A percentile compares a stretch with the other conserved stretches of the same genome.
Evolutionary conservation across 2,329 filamentous ascomycete genomes (phyloP).

Genomic region (Penicillium rolfsii): DNA sequence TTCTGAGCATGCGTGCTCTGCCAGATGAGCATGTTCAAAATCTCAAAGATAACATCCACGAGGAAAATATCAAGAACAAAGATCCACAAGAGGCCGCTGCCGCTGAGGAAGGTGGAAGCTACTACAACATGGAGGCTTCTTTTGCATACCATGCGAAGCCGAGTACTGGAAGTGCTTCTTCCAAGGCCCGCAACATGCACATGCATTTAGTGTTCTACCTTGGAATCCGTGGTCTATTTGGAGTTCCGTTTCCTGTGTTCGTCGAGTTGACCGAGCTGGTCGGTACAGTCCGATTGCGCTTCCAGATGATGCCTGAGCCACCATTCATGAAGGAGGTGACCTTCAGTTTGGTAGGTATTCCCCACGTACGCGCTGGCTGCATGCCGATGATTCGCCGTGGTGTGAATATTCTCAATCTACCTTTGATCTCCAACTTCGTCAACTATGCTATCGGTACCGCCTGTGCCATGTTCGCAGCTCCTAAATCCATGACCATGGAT

Average conservation of each 20-base stretch:
- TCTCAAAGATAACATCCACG: slow-evolving; percentile 78
- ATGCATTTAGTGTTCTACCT: slow-evolving; percentile 96
- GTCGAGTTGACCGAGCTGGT: slow-evolving; percentile 91
- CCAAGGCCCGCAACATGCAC: slow-evolving; percentile 92
- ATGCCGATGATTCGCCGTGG: slow-evolving; percentile 90
- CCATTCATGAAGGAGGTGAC: slow-evolving; percentile 91
- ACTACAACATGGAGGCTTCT: slow-evolving; percentile 88
- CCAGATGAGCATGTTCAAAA: slow-evolving; percentile 80
- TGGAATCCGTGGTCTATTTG: slow-evolving; percentile 84
- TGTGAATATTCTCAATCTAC: slow-evolving; percentile 87
- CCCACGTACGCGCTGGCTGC: slow-evolving; percentile 86
- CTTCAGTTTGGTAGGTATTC: slow-evolving; percentile 91
- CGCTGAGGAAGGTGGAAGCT: slow-evolving; percentile 86
- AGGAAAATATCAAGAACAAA: slow-evolving; percentile 76
- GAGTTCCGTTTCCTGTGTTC: slow-evolving; percentile 83
- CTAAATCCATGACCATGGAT: slow-evolving; percentile 91
- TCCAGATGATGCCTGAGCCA: slow-evolving; percentile 85
- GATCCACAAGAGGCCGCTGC: slow-evolving; percentile 86
- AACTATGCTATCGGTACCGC: slow-evolving; percentile 91
- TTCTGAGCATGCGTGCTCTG: slow-evolving; percentile 82
- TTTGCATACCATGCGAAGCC: slow-evolving; percentile 90
- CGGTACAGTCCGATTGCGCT: slow-evolving; percentile 77
- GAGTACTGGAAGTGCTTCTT: slow-evolving; percentile 68
- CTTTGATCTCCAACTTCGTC: slow-evolving; percentile 93
- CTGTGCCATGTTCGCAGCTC: slow-evolving; percentile 87